These are phyloP conservation scores for Chytriomyces sp. DNA, from an alignment of 192 early-diverging fungal species.

Conservation along the genomic window DNA sequence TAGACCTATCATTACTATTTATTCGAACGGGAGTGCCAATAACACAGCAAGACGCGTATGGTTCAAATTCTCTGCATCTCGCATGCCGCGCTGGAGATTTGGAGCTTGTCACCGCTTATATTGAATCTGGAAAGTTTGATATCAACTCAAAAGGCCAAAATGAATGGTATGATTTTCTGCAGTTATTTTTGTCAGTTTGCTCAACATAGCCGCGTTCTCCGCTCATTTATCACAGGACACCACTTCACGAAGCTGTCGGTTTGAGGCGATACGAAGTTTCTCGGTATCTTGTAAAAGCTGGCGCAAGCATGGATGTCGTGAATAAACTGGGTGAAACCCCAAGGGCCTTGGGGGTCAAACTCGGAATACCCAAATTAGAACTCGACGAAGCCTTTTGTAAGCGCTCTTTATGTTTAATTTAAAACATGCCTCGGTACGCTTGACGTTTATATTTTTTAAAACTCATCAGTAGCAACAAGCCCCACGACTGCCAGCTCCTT, in stretches of 20 bases:
- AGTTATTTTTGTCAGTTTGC: too few relatives aligned
- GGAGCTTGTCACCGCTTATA: conserved; percentile 42
- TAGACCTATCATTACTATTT: conserved; percentile 38
- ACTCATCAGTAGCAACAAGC: conserved; percentile 7
- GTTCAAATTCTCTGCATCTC: conserved; percentile 46
- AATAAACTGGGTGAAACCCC: conserved; percentile 31
- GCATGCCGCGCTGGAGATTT: conserved; percentile 45
- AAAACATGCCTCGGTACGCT: neutral
- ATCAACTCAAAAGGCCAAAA: conserved; percentile 44
- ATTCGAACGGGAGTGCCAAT: conserved; percentile 35
- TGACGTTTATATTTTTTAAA: neutral
- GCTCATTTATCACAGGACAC: too few relatives aligned
- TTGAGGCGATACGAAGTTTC: conserved; percentile 19
- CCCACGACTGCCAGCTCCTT: conserved; percentile 22
- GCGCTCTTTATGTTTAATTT: neutral
- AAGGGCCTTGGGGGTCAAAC: conserved; percentile 6
- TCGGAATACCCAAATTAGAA: conserved; percentile 33
- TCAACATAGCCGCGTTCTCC: too few relatives aligned
- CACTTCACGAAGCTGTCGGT: conserved; percentile 50
- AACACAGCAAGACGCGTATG: conserved; percentile 36
- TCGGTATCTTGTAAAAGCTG: conserved; percentile 38
- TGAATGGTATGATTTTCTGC: conserved; percentile 39
- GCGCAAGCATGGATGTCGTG: conserved; percentile 21
- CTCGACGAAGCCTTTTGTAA: conserved; percentile 37
- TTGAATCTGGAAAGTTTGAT: conserved; percentile 36